Base-by-base conservation (phyloP, 257 asterid species). In the Phtheirospermum japonicum region DNA sequence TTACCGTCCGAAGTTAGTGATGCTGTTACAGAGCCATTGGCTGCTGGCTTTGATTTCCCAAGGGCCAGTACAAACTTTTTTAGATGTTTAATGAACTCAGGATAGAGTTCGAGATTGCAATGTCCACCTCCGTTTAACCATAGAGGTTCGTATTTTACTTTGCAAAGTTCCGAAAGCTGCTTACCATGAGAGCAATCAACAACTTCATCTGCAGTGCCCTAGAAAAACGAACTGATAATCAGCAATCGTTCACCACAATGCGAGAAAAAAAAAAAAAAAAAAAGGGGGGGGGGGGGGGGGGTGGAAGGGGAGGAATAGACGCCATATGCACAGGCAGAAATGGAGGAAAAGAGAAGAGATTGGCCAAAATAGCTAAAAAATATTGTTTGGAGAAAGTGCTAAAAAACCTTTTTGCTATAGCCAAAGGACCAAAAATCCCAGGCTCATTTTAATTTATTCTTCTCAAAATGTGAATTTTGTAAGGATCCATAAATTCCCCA, bases 171-270 rank as follows among this genome's bases (percentile, higher is more conserved):
- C 77, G 82, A 78, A 49, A 91, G 96, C 81, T 86, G 94, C 82
- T 86, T 85, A 51, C 98, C 98, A 6, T 91, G 98, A 43, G 94
- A 84, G 74, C 78, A 85, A 76, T 91, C 96, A 60, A 91, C 98
- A 37, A 88, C 95, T 67, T 91, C 96, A 74, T 91, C 98, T 30
- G 98, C 82, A 55, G 96, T 88, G 19, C 95, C 98, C 98, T 88
- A 57, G 32, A 67, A 18, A n/a, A 68, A n/a, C 17, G 64, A 64
- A 48, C 60, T 10, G 13, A 57, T 14, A 28, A 54, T 67, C 59
- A 59, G 59, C 43, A 39, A 33, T 61, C 12, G 66, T 65, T 61
- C 65, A 30, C 9, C 63, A 36, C 46, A 50, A 71, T 34, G 57
- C 54, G 26, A 7, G 14, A 59, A 46, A 61, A 65, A 20, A 23